A percentile compares a stretch with the other conserved stretches of the same genome.
Conservation (phyloP, 257 asterid species). For the Nicotiana tomentosiformis region DNA sequence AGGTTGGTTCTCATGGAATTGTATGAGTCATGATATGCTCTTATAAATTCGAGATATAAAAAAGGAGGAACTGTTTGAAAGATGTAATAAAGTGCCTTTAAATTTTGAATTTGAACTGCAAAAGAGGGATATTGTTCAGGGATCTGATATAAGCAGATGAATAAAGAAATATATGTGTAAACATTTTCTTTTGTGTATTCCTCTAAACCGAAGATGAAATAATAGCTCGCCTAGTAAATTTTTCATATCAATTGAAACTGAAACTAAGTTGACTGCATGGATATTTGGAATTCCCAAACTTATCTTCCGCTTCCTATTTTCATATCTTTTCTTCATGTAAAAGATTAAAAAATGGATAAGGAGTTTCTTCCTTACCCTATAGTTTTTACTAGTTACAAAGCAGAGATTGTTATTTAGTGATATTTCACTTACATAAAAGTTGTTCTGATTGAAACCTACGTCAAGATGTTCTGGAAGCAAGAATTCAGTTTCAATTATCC, state of each 20-base stretch:
- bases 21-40: not conserved
- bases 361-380: no score
- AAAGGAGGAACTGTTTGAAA: not conserved
- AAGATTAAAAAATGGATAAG: not conserved
- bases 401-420: not conserved
- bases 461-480: not conserved
- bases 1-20: conserved; percentile 28
- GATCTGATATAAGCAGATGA: not conserved
- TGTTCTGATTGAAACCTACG: not conserved
- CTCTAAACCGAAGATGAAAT: not conserved
- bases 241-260: not conserved
- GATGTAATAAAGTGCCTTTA: not conserved
- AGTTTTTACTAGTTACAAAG: not conserved
- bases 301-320: not conserved
- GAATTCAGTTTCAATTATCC: not conserved
- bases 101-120: not conserved
- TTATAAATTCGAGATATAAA: not conserved
- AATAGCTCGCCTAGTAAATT: not conserved
- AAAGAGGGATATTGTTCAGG: not conserved
- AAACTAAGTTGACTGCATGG: not conserved
- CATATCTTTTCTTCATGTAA: not conserved
- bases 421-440: not conserved
- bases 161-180: not conserved
- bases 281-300: not conserved
- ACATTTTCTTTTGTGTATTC: not conserved